Percentiles rank a stretch among this genome's conserved stretches.
These are phyloP conservation scores for Nitzschia putrida DNA, from an alignment of 108 stramenopile genomes.

Conservation along the genomic window DNA sequence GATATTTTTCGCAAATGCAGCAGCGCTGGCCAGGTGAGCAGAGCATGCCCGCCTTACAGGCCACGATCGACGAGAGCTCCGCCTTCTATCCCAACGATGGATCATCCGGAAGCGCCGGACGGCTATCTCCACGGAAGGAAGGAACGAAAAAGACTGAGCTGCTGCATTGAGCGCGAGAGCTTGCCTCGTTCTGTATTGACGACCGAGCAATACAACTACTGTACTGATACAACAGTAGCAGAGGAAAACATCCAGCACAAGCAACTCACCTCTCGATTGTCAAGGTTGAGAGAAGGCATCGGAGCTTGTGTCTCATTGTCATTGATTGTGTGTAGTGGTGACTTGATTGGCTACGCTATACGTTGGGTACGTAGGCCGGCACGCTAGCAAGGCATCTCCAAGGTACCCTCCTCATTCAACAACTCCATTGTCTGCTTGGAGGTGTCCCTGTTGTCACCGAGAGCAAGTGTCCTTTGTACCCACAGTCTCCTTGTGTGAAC, in stretches of 20 bases:
- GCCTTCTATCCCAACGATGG: neutral
- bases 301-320: neutral
- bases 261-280: neutral
- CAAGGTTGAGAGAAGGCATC: neutral
- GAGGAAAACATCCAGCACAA: neutral
- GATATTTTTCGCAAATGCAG: neutral
- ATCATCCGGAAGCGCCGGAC: slow-evolving; percentile 3
- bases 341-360: neutral
- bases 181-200: no score
- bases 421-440: no score
- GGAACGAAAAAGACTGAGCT: slow-evolving; percentile 1
- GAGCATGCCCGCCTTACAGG: neutral
- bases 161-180: no score
- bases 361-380: neutral
- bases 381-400: no score
- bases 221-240: neutral
- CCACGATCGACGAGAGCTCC: neutral
- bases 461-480: no score
- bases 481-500: no score
- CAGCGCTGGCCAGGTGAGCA: neutral
- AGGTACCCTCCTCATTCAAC: no score
- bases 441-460: no score
- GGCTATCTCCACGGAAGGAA: neutral
- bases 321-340: neutral
- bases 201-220: no score